These are phyloP conservation scores for Chaetomiaceae sp. DNA, from an alignment of 2,329 filamentous ascomycete genomes.

Conservation along the genomic window DNA sequence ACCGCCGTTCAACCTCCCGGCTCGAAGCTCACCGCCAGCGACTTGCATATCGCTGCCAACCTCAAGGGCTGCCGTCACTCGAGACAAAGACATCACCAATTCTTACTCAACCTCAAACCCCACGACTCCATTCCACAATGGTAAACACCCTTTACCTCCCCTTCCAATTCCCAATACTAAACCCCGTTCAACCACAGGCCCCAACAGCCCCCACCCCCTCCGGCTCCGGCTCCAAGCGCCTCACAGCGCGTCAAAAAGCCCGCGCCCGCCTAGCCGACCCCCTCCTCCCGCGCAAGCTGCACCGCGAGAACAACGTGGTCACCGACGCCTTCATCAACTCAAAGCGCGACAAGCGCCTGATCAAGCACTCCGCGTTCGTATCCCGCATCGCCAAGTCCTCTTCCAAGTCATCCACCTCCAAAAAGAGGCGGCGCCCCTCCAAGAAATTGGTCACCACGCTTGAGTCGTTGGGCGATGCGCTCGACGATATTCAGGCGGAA, in stretches of 20 bases:
- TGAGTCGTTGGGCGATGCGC: constrained; percentile 71
- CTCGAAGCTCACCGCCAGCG: too few species aligned
- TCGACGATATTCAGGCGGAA: constrained; percentile 58
- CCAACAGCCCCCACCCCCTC: constrained; percentile 22
- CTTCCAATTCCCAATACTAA: not conserved
- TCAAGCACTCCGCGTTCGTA: constrained; percentile 77
- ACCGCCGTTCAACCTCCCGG: not conserved
- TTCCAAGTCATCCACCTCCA: not conserved
- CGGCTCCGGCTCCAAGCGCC: too few species aligned
- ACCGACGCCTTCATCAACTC: constrained; percentile 60
- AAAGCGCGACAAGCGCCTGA: constrained; percentile 78
- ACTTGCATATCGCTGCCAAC: not conserved
- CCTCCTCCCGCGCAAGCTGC: constrained; percentile 48
- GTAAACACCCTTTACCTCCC: not conserved
- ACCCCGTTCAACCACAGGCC: constrained; percentile 19
- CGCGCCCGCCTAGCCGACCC: constrained; percentile 49
- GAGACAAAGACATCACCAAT: not conserved
- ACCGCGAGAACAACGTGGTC: constrained; percentile 48
- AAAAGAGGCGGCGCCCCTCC: constrained; percentile 30
- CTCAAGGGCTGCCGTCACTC: not conserved
- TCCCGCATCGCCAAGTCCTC: constrained; percentile 65
- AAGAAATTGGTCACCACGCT: constrained; percentile 78
- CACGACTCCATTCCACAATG: too few species aligned
- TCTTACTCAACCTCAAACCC: not conserved
- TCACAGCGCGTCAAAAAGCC: constrained; percentile 54